Base-by-base conservation (phyloP, 352 stramenopile species). In the Phytophthora cajani region DNA sequence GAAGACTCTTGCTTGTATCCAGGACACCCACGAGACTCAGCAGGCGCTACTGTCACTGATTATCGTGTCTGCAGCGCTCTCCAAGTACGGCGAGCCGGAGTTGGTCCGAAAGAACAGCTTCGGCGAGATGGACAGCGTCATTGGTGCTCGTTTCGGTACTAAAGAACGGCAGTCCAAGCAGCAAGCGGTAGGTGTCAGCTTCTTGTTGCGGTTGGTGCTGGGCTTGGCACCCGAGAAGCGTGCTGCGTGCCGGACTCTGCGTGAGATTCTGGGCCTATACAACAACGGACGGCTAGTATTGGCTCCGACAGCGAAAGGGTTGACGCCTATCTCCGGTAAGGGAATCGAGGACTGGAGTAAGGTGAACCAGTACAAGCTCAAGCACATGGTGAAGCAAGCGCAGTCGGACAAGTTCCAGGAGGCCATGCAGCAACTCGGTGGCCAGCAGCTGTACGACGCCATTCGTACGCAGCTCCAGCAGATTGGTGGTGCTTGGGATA, bases 351-450 rank as follows among this genome's bases (percentile, higher is more conserved):
- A 64, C 36, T 72, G 65, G 57, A 21, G 53, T 17, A 51, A 56
- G 25, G 10, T 60, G 9, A n/a, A 36, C 17, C 42, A 51, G 6
- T 30, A 58, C 19, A 49, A 58, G 40, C 19, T 75, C 2, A 44
- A 55, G 47, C 50, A 62, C 10, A 71, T 75, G 62, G 40, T 46
- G 12, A 59, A 57, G 17, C 62, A 71, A 32, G 33, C 57, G 16
- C 68, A 75, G 52, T 75, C 68, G 5, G 38, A 57, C 21, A 64
- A 64, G 51, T 75, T 75, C 44, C 62, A 75, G 44, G 63, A 71
- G 12, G 19, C 67, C n/a, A 74, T 71, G 56, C 38, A 59, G 42
- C 62, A 74, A n/a, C 47, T 71, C n/a, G 19, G 23, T 5, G 68
- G 68, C 1, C 40, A 64, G 6, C 49, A 71, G 25, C n/a, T 75